Conservation (phyloP, 768 basidiomycete genomes). For the Lentinus brumalis region DNA sequence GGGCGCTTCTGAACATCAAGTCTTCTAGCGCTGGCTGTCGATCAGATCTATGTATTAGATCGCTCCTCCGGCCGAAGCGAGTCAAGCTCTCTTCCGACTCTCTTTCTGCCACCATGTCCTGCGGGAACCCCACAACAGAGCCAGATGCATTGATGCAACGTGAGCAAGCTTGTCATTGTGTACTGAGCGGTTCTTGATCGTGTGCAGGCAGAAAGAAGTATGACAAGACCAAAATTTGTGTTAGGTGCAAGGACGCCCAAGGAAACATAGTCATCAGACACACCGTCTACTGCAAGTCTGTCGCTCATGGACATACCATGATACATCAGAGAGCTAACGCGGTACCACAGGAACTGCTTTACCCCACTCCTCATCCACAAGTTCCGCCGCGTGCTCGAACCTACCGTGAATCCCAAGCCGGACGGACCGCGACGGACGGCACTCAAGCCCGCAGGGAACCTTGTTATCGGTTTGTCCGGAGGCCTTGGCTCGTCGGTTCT, state of each 20-base stretch:
- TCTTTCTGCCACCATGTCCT: conserved; percentile 32
- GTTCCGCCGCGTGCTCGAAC: conserved; percentile 67
- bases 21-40: background rate
- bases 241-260: conserved; percentile 68
- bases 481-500: conserved; percentile 76
- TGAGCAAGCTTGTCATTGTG: conserved; percentile 36
- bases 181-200: background rate
- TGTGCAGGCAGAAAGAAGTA: conserved; percentile 62
- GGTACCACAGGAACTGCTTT: conserved; percentile 62
- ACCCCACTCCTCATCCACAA: conserved; percentile 59
- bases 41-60: conserved; percentile 4
- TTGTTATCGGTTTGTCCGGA: conserved; percentile 76
- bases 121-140: conserved; percentile 65
- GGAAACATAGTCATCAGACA: conserved; percentile 79
- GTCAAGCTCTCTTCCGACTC: background rate
- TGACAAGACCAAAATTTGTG: conserved; percentile 65
- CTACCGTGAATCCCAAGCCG: conserved; percentile 57
- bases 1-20: conserved; percentile 10
- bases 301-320: background rate
- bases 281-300: conserved; percentile 82
- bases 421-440: conserved; percentile 58
- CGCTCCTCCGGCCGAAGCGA: background rate
- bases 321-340: background rate
- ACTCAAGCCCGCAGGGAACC: conserved; percentile 67
- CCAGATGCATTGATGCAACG: conserved; percentile 68